Base-by-base conservation (phyloP, 2,329 filamentous ascomycete genomes). In the Sclerotinia minor region DNA sequence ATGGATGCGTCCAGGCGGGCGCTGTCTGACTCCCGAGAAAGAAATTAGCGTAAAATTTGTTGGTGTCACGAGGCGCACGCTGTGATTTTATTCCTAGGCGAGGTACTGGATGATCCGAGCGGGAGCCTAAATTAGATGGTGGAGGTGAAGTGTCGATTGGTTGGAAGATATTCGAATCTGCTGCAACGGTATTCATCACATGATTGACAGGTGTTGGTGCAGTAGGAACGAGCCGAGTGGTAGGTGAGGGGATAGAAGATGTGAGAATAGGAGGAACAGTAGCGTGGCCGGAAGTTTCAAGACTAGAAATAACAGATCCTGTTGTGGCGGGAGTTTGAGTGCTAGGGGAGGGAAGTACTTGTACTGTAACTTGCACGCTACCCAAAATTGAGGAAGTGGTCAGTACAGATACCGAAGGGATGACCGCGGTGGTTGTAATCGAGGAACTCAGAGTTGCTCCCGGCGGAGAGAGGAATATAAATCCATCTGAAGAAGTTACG, bases 41-140 rank as follows among this genome's bases (percentile, higher is more conserved):
- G 71, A 95, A 87, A 74, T 95, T 95, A 73, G 89, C 84, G 73
- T 91, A 92, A 77, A 93, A 94, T 75, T 92, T 94, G 81, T 94
- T 94, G 32, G 91, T 94, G 61, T 86, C 82, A 57, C 92, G 79
- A 4, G 89, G 86, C 0, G 77, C 76, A 50, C 67, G 67, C 53
- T 78, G 73, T 26, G 68, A 59, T 13, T 72, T 55, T 15, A 89
- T 80, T 7, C 85, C 85, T 29, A 81, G 76, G 19, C 85, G 82
- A 52, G 83, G 79, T 35, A 85, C 85, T 0, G 88, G 88, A 71
- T 90, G 88, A 71, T 89, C 85, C 26, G 79, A 73, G 38, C 81
- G 81, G 52, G 79, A 77, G 11, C 75, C 65, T 60, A 90, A 83
- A 41, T 79, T 77, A 0, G 80, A 74, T 0, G 83, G 82, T 4